phyloP scores from a whole-genome alignment of 805 yeast genomes.

The Vanderwaltozyma verrucispora region DNA sequence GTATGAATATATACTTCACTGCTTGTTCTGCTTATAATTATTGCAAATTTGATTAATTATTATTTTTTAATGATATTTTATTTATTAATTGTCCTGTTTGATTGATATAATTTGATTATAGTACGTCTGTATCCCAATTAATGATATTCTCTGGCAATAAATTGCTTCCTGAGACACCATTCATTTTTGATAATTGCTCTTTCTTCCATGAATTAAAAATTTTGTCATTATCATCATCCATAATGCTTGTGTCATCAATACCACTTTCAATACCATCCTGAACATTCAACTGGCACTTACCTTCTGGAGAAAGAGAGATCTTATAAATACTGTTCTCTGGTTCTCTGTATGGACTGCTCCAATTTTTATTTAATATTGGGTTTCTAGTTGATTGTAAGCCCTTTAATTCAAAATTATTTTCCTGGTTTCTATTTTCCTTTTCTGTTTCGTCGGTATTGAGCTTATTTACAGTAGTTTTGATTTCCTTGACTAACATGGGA shows the following conservation, averaged over 20 bases:
- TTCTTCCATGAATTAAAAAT: constrained; percentile 23
- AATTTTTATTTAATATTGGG: not conserved
- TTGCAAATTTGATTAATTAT: no score
- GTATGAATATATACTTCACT: no score
- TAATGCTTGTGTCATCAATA: constrained; percentile 24
- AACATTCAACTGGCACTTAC: constrained; percentile 21
- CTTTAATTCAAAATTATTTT: not conserved
- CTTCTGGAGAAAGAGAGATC: constrained; percentile 25
- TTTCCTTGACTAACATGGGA: constrained; percentile 7
- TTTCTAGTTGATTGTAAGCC: not conserved
- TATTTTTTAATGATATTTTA: no score
- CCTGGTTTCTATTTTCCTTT: not conserved
- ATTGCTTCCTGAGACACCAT: not conserved
- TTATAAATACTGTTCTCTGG: constrained; percentile 24
- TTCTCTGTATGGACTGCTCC: constrained; percentile 23
- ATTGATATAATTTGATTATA: not conserved
- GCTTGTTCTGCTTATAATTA: no score
- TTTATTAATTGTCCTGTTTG: not conserved
- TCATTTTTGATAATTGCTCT: constrained; percentile 24
- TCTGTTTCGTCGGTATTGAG: not conserved
- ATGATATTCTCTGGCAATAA: not conserved
- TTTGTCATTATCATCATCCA: constrained; percentile 23
- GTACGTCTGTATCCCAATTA: not conserved
- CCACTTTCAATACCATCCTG: constrained; percentile 11
- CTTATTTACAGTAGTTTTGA: not conserved